Percentiles rank a stretch among this genome's conserved stretches.
phyloP scores from a whole-genome alignment of 148 eudicot species.

The Bassia scoparia region DNA sequence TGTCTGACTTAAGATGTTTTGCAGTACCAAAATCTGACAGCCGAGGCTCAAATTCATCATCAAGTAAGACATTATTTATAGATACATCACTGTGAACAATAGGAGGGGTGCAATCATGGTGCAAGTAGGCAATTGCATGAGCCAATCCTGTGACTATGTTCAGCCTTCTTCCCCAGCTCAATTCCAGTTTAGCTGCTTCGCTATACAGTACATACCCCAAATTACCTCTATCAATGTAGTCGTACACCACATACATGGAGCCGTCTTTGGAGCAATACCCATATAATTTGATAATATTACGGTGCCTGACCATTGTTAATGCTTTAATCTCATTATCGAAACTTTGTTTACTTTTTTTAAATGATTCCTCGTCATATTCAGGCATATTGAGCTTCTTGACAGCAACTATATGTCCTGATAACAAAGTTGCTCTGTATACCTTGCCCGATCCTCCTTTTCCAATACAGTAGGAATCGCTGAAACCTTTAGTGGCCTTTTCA shows the following conservation, averaged over 20 bases:
- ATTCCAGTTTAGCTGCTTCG: constrained; percentile 32
- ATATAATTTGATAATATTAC: constrained; percentile 66
- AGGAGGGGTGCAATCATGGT: constrained; percentile 58
- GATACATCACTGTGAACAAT: constrained; percentile 71
- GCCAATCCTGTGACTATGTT: constrained; percentile 64
- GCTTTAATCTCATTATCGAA: constrained; percentile 73
- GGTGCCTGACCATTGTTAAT: constrained; percentile 62
- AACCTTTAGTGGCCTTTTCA: constrained; percentile 54
- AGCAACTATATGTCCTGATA: constrained; percentile 52
- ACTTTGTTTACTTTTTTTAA: constrained; percentile 37
- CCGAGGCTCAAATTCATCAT: constrained; percentile 49
- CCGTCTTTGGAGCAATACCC: constrained; percentile 56
- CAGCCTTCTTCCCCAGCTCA: constrained; percentile 58
- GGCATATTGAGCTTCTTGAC: constrained; percentile 62
- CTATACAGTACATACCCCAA: constrained; percentile 49
- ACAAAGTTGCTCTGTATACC: constrained; percentile 56
- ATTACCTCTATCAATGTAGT: constrained; percentile 68
- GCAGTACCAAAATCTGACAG: constrained; percentile 83
- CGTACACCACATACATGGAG: constrained; percentile 65
- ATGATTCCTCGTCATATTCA: constrained; percentile 37
- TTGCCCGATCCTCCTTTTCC: constrained; percentile 82
- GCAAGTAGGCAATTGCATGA: constrained; percentile 77
- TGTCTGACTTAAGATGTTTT: constrained; percentile 38
- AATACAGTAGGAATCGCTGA: constrained; percentile 53
- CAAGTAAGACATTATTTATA: constrained; percentile 54